Evolutionary conservation across 2,329 filamentous ascomycete genomes (phyloP).

Genomic region (Daldinia sp.): DNA sequence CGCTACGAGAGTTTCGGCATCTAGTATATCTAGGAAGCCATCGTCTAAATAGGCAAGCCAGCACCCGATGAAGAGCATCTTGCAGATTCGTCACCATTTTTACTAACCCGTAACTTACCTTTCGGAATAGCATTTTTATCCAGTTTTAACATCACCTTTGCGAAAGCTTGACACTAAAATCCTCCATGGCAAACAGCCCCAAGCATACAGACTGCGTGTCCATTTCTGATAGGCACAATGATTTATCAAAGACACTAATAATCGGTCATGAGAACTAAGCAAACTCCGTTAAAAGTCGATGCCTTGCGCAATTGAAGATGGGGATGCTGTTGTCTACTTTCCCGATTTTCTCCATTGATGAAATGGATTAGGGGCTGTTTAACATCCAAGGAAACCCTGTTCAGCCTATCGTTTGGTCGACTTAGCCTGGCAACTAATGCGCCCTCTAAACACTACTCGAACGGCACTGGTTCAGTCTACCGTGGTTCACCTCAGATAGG

Average conservation of each 20-base stretch:
- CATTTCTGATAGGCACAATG: constrained; percentile 36
- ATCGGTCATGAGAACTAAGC: constrained; percentile 31
- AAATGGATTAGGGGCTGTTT: constrained; percentile 3
- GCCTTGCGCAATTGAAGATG: constrained; percentile 18
- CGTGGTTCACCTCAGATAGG: constrained; percentile 16
- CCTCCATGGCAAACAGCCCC: constrained; percentile 9
- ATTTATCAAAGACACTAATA: constrained; percentile 18
- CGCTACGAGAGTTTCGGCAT: constrained; percentile 1
- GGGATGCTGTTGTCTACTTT: constrained; percentile 10
- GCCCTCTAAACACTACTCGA: constrained; percentile 9
- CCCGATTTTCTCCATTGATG: constrained; percentile 28
- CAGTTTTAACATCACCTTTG: constrained; percentile 12
- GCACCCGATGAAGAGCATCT: constrained; percentile 10
- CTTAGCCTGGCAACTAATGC: constrained; percentile 24
- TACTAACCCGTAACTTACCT: constrained; percentile 4
- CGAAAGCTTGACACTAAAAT: constrained; percentile 18
- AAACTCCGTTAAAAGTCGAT: constrained; percentile 20
- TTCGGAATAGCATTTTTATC: constrained; percentile 4
- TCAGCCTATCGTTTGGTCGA: constrained; percentile 7
- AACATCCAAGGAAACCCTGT: constrained; percentile 7
- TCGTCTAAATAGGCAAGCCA: constrained; percentile 6
- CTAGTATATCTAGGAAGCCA: neutral
- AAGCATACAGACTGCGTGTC: constrained; percentile 25
- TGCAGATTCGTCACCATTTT: neutral
- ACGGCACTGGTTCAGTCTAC: constrained; percentile 18